Percentiles rank a stretch among this genome's conserved stretches.
Conservation (phyloP, 257 asterid genomes). For the Echites panduratus region DNA sequence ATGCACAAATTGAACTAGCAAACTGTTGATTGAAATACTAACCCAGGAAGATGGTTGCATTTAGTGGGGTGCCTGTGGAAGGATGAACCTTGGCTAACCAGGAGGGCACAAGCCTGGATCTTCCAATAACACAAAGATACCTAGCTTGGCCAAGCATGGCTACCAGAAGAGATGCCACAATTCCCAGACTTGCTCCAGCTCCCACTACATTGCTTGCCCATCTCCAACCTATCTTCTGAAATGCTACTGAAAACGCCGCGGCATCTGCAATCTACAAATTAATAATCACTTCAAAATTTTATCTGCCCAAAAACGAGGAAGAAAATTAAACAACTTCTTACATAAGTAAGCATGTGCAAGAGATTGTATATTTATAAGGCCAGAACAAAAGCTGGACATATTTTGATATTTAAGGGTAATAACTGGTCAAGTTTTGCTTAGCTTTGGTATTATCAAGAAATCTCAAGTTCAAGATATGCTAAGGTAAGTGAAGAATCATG, state of each 20-base stretch:
- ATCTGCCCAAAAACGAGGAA: background rate
- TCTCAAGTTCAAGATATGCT: no score
- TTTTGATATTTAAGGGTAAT: no score
- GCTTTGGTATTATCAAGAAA: no score
- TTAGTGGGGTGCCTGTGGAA: slow-evolving; percentile 37
- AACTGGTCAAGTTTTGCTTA: no score
- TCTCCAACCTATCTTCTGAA: slow-evolving; percentile 29
- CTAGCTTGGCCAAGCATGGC: slow-evolving; percentile 49
- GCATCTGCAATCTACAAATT: slow-evolving; percentile 23
- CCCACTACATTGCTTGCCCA: slow-evolving; percentile 40
- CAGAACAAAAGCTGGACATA: no score
- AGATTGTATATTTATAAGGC: background rate
- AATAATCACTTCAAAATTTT: background rate
- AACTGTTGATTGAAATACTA: background rate
- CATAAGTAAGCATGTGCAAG: background rate
- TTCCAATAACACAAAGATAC: slow-evolving; percentile 43
- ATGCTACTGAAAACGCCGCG: slow-evolving; percentile 31
- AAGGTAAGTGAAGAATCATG: no score
- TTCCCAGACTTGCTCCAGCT: slow-evolving; percentile 40
- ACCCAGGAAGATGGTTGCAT: slow-evolving; percentile 33
- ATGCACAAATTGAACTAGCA: background rate
- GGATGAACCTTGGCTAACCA: slow-evolving; percentile 46
- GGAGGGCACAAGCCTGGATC: slow-evolving; percentile 39
- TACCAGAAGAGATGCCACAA: slow-evolving; percentile 37
- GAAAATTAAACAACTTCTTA: background rate